Base-by-base conservation (phyloP, 352 stramenopile genomes). In the Thraustochytrium sp. region DNA sequence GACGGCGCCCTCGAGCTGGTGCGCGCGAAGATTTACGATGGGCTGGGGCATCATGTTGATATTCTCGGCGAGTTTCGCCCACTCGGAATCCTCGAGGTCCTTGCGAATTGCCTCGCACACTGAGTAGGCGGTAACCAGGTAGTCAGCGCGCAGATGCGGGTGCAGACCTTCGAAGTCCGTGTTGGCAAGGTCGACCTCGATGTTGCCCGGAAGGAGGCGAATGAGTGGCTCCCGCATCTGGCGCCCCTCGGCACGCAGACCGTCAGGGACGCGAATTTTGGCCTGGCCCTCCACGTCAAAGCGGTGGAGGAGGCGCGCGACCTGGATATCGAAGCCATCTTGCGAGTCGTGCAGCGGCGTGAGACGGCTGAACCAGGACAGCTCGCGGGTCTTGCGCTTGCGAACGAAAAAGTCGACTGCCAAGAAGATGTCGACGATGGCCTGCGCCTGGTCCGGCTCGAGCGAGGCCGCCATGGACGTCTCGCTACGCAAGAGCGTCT, bases 31-130 rank as follows among this genome's bases (percentile, higher is more conserved):
- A 13, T 31, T 65, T 8, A 40, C 68, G 9, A 23, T 16, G 21
- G 42, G 68, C 68, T 44, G 23, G 0, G 31, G 34, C 37, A 80
- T 38, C 68, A 80, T 80, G 38, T 53, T 80, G 46, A 80, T 31
- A 5, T 18, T 80, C 26, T 80, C 31, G 46, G 36, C 44, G 5
- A 48, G 68, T 9, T 80, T 42, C 5, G 29, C 31, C 68, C 68
- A 80, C 2, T 46, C 53, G 0, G 34, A 61, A 31, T 80, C 31
- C 26, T 46, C 31, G 37, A 80, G 68, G n/a, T 80, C 68, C 44
- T 53, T 46, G 37, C 68, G 68, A 72, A 80, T 80, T 9, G 53
- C 21, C 11, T 75, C 34, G 51, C 68, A 80, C 5, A 72, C 42
- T 23, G 34, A 13, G 26, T 80, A 26, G 18, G 68, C 62, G 62